Evolutionary conservation across 352 stramenopile species (phyloP).

Genomic region (Plasmopara halstedii): DNA sequence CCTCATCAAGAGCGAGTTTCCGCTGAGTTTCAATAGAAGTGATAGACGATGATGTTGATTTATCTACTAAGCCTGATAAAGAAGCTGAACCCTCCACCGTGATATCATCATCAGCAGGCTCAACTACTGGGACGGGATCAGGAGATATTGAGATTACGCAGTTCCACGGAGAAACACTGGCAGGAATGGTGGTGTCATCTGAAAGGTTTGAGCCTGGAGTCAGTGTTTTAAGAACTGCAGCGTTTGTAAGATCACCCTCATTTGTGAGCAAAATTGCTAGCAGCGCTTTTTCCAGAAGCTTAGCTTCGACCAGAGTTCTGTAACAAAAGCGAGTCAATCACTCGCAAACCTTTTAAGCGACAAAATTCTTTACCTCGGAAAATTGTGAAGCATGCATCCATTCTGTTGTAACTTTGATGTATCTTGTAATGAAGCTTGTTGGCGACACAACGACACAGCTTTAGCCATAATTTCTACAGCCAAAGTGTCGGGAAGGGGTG

Average conservation of each 20-base stretch:
- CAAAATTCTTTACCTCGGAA: conserved; percentile 18
- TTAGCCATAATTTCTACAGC: conserved; percentile 42
- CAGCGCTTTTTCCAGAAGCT: conserved; percentile 40
- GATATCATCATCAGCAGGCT: conserved; percentile 1
- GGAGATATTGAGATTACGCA: conserved; percentile 21
- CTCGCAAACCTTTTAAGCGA: neutral
- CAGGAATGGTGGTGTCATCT: conserved; percentile 6
- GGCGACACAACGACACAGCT: conserved; percentile 18
- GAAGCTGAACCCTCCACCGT: conserved; percentile 11
- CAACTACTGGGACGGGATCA: neutral
- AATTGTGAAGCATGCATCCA: conserved; percentile 51
- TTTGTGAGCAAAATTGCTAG: conserved; percentile 5
- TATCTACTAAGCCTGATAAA: conserved; percentile 5
- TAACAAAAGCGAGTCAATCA: neutral
- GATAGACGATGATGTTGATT: conserved; percentile 1
- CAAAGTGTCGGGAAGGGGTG: conserved; percentile 31
- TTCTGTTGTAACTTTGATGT: neutral
- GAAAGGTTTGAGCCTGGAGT: conserved; percentile 2
- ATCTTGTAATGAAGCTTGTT: conserved; percentile 6
- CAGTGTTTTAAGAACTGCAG: conserved; percentile 10
- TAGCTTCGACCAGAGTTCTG: conserved; percentile 44
- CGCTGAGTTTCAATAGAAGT: conserved; percentile 12
- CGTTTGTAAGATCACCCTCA: neutral
- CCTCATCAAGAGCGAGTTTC: conserved; percentile 15
- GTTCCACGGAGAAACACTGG: conserved; percentile 13